A percentile compares a stretch with the other conserved stretches of the same genome.
Evolutionary conservation across 164 flowering plant species (phyloP).

Genomic region (Cinnamomum chago): DNA sequence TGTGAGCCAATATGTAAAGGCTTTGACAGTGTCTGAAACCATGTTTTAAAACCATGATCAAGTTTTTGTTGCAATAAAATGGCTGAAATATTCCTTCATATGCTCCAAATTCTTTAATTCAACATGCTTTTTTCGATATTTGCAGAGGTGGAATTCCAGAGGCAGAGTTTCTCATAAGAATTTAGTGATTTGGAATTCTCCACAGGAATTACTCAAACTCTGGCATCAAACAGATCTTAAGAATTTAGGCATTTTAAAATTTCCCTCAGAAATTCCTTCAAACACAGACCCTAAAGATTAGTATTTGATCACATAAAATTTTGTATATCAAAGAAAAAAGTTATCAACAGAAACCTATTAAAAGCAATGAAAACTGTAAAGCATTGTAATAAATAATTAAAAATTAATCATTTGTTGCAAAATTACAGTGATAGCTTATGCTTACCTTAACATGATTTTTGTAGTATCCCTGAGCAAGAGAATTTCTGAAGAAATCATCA

Average conservation of each 20-base stretch:
- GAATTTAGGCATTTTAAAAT: no score
- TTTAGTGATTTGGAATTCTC: no score
- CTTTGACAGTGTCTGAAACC: background rate
- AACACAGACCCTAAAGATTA: background rate
- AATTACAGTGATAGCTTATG: background rate
- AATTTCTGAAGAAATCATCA: conserved; percentile 72
- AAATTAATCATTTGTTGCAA: background rate
- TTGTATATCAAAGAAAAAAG: background rate
- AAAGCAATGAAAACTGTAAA: background rate
- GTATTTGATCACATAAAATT: background rate
- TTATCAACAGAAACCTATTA: background rate
- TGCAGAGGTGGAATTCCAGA: no score
- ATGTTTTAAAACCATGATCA: background rate
- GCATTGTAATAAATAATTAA: background rate
- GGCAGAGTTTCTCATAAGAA: no score
- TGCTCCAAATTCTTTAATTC: no score
- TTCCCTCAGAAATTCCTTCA: background rate
- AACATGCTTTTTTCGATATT: no score
- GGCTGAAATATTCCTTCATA: no score
- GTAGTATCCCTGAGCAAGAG: conserved; percentile 57
- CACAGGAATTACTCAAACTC: no score
- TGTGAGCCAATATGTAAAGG: no score
- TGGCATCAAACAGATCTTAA: no score
- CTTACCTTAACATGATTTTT: conserved; percentile 43
- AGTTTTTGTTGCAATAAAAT: background rate